Evolutionary conservation across 2,329 filamentous ascomycete species (phyloP).

Genomic region (Aureobasidium sp.): DNA sequence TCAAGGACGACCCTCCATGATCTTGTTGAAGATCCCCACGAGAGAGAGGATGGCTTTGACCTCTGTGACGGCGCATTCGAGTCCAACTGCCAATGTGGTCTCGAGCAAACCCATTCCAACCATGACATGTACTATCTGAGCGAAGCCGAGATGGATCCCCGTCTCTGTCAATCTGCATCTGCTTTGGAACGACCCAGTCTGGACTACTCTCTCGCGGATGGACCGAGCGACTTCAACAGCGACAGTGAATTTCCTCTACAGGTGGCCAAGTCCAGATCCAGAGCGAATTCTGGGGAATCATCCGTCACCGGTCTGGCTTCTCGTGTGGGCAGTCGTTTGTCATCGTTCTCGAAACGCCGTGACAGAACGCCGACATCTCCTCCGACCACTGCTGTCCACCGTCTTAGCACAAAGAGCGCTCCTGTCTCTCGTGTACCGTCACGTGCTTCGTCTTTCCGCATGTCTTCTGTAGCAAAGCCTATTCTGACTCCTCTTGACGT

Average conservation of each 20-base stretch:
- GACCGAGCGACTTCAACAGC: conserved; percentile 46
- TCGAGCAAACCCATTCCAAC: conserved; percentile 1
- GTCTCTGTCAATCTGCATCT: conserved; percentile 13
- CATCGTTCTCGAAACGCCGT: conserved; percentile 45
- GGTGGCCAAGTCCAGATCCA: conserved; percentile 41
- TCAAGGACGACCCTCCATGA: conserved; percentile 66
- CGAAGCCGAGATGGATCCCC: conserved; percentile 3
- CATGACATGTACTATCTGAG: conserved; percentile 1
- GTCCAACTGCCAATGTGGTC: conserved; percentile 1
- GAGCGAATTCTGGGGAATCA: conserved; percentile 51
- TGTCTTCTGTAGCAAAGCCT: conserved; percentile 57
- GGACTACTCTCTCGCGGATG: conserved; percentile 56
- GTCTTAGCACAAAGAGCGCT: conserved; percentile 24
- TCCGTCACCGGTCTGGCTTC: conserved; percentile 52
- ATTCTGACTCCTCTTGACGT: conserved; percentile 27
- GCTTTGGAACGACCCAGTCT: conserved; percentile 29
- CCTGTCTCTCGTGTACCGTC: conserved; percentile 30
- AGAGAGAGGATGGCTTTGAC: conserved; percentile 53
- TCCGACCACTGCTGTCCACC: conserved; percentile 8
- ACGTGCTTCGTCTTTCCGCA: conserved; percentile 62
- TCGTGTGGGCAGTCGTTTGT: conserved; percentile 55
- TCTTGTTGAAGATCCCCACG: conserved; percentile 73
- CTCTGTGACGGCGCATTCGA: conserved; percentile 9
- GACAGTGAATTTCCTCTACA: conserved; percentile 44
- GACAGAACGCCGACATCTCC: conserved; percentile 12